Percentiles rank a stretch among this genome's conserved stretches.
phyloP scores from a whole-genome alignment of 2,329 filamentous ascomycete genomes.

The Xylariaceae sp. region DNA sequence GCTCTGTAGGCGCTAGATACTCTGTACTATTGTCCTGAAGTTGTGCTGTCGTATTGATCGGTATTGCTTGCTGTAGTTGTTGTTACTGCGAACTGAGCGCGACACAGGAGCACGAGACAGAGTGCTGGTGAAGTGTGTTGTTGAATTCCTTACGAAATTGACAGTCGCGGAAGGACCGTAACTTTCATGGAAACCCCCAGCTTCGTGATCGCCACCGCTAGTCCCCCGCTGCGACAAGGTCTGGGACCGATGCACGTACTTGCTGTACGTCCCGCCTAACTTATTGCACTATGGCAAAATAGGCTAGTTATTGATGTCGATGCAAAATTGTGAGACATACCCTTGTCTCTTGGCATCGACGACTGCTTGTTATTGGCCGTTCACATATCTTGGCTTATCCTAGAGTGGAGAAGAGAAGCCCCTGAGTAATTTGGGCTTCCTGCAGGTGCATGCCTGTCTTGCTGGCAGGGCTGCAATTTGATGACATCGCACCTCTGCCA shows the following conservation, averaged over 20 bases:
- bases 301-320: constrained; percentile 4
- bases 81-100: no score
- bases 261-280: not conserved
- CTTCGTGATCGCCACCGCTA: constrained; percentile 18
- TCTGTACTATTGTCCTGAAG: not conserved
- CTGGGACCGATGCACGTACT: constrained; percentile 7
- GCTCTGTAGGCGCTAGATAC: not conserved
- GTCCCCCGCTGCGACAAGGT: constrained; percentile 22
- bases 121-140: no score
- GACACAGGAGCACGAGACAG: no score
- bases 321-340: constrained; percentile 30
- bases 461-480: not conserved
- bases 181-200: constrained; percentile 6
- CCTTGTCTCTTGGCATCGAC: constrained; percentile 25
- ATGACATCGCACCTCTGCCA: not conserved
- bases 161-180: no score
- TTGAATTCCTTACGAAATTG: constrained; percentile 3
- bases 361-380: constrained; percentile 19
- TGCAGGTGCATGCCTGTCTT: not conserved
- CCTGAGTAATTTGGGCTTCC: constrained; percentile 26
- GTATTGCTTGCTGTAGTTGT: no score
- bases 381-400: constrained; percentile 12
- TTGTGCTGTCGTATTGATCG: no score
- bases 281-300: not conserved
- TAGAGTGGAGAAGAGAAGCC: constrained; percentile 23